Conservation (phyloP, 345 rosid species). For the Syzygium aqueum region DNA sequence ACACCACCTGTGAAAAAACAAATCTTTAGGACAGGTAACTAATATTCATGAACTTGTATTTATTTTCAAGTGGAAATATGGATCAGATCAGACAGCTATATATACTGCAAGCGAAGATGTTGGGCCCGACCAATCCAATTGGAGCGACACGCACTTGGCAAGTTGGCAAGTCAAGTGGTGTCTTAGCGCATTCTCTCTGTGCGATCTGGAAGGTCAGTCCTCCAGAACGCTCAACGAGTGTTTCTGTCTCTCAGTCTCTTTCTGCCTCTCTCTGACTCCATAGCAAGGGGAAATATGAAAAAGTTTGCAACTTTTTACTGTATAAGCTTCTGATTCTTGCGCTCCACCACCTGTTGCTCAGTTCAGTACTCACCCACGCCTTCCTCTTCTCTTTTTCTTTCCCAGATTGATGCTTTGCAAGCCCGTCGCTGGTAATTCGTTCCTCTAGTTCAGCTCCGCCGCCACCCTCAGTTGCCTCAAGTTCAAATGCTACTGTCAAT, state of each 20-base stretch:
- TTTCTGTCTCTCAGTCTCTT: not conserved
- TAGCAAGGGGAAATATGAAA: not conserved
- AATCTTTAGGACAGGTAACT: not conserved
- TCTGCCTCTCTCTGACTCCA: not conserved
- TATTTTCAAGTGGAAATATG: not conserved
- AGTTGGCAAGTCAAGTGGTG: not conserved
- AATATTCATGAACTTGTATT: not conserved
- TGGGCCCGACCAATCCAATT: constrained; percentile 9
- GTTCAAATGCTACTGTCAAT: constrained; percentile 8
- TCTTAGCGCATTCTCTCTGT: not conserved
- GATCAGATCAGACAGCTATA: not conserved
- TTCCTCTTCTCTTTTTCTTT: not conserved
- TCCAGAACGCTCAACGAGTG: not conserved
- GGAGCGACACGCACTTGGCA: not conserved
- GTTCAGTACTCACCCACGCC: not conserved
- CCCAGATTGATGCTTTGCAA: not conserved
- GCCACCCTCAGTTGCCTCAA: not conserved
- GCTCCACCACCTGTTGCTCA: not conserved
- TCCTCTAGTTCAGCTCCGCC: not conserved
- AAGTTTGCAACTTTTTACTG: not conserved
- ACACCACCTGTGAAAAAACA: not conserved
- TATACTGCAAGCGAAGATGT: not conserved
- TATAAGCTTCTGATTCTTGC: not conserved
- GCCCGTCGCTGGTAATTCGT: not conserved
- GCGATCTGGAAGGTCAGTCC: not conserved